A percentile compares a stretch with the other conserved stretches of the same genome.
Evolutionary conservation across 2,329 filamentous ascomycete species (phyloP).

Genomic region (Rutstroemia sydowiana): DNA sequence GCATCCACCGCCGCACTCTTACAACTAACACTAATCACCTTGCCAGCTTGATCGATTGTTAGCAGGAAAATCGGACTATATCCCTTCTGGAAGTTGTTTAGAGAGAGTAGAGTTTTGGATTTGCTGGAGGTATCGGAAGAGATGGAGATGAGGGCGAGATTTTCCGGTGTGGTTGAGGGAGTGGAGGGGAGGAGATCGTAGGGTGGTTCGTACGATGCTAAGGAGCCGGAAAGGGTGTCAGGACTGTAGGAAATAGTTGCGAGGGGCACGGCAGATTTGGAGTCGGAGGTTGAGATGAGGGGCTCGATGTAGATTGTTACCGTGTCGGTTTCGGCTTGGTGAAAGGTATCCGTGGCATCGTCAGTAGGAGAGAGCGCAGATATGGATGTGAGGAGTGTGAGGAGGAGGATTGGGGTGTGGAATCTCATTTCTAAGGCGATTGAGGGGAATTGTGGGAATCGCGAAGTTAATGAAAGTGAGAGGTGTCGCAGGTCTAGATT

Average conservation of each 20-base stretch:
- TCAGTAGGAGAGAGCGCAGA: too few relatives aligned
- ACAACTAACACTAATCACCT: constrained; percentile 43
- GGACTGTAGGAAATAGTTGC: constrained; percentile 51
- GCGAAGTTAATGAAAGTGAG: too few relatives aligned
- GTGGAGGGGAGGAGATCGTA: constrained; percentile 37
- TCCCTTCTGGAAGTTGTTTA: constrained; percentile 53
- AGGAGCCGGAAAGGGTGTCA: constrained; percentile 35
- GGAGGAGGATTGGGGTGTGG: not conserved
- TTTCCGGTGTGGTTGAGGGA: not conserved
- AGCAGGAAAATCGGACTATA: constrained; percentile 51
- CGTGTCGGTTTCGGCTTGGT: constrained; percentile 29
- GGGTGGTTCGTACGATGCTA: constrained; percentile 50
- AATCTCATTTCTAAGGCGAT: not conserved
- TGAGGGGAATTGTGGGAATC: too few relatives aligned
- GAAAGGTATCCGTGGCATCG: too few relatives aligned
- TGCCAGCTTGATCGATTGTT: constrained; percentile 39
- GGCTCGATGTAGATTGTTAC: constrained; percentile 27
- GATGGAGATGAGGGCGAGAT: not conserved
- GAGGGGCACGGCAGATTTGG: constrained; percentile 42
- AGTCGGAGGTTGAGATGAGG: constrained; percentile 12
- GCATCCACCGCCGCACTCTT: constrained; percentile 56
- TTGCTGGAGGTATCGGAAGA: constrained; percentile 19
- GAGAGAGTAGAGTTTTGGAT: constrained; percentile 49
- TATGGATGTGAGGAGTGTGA: constrained; percentile 16
- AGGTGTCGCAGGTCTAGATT: not conserved